Conservation (phyloP, 202 grass and related monocot species). For the Cymbopogon flexuosus region DNA sequence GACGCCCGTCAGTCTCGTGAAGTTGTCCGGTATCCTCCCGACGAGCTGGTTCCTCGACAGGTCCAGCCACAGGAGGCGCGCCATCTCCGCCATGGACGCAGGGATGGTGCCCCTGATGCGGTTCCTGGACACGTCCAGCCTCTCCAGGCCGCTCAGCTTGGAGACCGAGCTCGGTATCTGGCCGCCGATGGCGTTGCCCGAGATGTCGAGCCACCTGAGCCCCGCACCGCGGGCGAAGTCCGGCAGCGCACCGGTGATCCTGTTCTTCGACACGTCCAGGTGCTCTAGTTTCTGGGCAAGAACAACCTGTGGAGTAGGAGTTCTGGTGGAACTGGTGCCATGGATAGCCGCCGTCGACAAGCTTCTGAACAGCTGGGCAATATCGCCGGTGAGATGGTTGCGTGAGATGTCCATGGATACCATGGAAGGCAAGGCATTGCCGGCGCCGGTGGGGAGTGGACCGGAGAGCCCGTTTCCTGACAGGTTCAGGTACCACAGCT, state of each 20-base stretch:
- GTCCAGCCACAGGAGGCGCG: constrained; percentile 52
- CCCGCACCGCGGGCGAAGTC: constrained; percentile 35
- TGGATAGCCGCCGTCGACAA: constrained; percentile 16
- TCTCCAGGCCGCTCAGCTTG: constrained; percentile 39
- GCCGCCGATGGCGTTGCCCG: constrained; percentile 49
- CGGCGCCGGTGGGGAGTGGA: constrained; percentile 28
- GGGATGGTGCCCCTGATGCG: constrained; percentile 52
- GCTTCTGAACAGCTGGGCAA: constrained; percentile 49
- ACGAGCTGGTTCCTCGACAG: constrained; percentile 47
- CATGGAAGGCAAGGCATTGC: constrained; percentile 34
- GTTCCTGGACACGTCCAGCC: constrained; percentile 64
- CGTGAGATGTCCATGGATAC: constrained; percentile 58
- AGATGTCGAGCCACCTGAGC: constrained; percentile 54
- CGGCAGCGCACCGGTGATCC: constrained; percentile 49
- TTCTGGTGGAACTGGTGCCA: background rate
- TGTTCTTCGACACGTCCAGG: constrained; percentile 66
- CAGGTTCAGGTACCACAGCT: constrained; percentile 73
- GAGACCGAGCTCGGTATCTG: constrained; percentile 65
- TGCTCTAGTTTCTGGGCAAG: constrained; percentile 38
- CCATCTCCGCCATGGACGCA: constrained; percentile 49
- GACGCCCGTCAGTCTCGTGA: constrained; percentile 38
- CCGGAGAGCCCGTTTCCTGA: constrained; percentile 55
- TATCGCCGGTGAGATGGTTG: constrained; percentile 49
- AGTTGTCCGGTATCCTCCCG: constrained; percentile 62
- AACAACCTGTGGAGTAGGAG: background rate